Evolutionary conservation across 2,329 filamentous ascomycete species (phyloP).

Genomic region (Rutstroemia sp.): DNA sequence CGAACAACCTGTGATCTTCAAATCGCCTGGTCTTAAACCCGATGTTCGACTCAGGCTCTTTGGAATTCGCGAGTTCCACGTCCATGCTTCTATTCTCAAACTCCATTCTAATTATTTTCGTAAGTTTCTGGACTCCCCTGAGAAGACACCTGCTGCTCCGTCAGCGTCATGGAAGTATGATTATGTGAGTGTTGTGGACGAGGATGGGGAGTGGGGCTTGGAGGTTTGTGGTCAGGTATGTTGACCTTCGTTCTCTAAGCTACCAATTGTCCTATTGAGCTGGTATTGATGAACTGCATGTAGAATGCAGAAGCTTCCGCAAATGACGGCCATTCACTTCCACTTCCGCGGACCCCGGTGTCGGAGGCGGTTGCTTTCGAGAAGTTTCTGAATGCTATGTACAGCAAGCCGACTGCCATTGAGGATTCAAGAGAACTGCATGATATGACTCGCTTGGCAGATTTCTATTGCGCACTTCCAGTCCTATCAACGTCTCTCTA

Average conservation of each 20-base stretch:
- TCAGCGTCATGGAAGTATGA: conserved; percentile 11
- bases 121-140: conserved; percentile 4
- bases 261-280: neutral
- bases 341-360: neutral
- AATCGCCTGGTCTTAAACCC: neutral
- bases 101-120: conserved; percentile 11
- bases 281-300: no score
- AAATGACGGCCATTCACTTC: neutral
- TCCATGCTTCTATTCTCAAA: conserved; percentile 11
- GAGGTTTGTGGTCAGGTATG: neutral
- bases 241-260: neutral
- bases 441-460: conserved; percentile 8
- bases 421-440: neutral
- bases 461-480: conserved; percentile 13
- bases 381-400: conserved; percentile 14
- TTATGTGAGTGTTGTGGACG: conserved; percentile 14
- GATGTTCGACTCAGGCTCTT: conserved; percentile 5
- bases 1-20: neutral
- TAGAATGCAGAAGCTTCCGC: neutral
- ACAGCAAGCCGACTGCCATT: conserved; percentile 10
- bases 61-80: conserved; percentile 7
- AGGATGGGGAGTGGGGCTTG: conserved; percentile 13
- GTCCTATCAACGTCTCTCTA: neutral
- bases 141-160: neutral
- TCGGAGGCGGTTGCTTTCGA: conserved; percentile 4